phyloP scores from a whole-genome alignment of 768 basidiomycete species.

The Cantharellus anzutake region DNA sequence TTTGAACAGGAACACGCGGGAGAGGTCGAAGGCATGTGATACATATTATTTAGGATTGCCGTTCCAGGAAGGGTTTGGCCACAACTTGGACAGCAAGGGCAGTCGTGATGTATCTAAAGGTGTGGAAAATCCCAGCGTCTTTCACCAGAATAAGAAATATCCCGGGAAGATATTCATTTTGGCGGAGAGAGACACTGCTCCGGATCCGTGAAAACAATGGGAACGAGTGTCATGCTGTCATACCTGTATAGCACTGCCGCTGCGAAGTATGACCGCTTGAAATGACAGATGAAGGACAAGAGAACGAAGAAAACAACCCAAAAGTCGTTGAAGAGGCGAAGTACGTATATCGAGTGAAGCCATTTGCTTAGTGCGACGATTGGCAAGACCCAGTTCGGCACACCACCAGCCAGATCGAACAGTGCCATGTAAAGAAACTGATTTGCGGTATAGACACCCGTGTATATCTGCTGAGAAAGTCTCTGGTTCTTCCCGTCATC shows the following conservation, averaged over 20 bases:
- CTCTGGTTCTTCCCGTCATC: conserved; percentile 36
- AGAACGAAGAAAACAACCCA: conserved; percentile 54
- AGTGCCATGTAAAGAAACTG: conserved; percentile 46
- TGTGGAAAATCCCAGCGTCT: conserved; percentile 36
- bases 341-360: conserved; percentile 78
- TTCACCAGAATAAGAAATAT: conserved; percentile 69
- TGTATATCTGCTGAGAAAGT: conserved; percentile 64
- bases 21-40: conserved; percentile 64
- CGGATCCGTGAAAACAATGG: conserved; percentile 4
- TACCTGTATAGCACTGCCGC: too few species aligned
- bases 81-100: conserved; percentile 33
- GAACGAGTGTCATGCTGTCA: background rate
- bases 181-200: background rate
- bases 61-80: conserved; percentile 48
- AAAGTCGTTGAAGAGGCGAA: conserved; percentile 91
- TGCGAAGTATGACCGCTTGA: conserved; percentile 49
- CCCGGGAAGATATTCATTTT: conserved; percentile 98
- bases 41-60: conserved; percentile 46
- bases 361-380: conserved; percentile 78
- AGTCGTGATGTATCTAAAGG: conserved; percentile 15
- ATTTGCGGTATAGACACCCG: conserved; percentile 46
- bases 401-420: conserved; percentile 39
- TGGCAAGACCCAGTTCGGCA: conserved; percentile 55
- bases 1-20: conserved; percentile 74
- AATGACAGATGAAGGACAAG: conserved; percentile 49